phyloP scores from a whole-genome alignment of 768 basidiomycete species.

The Amanita phalloides region DNA sequence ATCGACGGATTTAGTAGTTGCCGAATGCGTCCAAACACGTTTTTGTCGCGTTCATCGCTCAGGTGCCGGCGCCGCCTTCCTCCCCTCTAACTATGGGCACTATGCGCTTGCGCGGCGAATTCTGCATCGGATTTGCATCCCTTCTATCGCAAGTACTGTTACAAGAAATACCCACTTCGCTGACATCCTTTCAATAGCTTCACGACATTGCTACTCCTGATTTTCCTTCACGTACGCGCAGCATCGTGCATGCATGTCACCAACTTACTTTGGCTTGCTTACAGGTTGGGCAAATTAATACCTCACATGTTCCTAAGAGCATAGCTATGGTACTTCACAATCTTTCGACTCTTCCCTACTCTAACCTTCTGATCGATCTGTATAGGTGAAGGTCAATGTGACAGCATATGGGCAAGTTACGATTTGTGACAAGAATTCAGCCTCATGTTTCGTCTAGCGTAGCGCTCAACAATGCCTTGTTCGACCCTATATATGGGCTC shows the following conservation, averaged over 20 bases:
- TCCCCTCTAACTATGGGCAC: constrained; percentile 13
- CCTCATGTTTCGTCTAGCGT: constrained; percentile 23
- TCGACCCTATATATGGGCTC: constrained; percentile 50
- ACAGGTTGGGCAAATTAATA: constrained; percentile 78
- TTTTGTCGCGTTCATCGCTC: constrained; percentile 3
- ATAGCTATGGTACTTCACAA: constrained; percentile 54
- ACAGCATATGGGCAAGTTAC: constrained; percentile 56
- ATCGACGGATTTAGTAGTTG: neutral
- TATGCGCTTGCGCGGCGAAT: constrained; percentile 55
- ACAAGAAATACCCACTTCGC: constrained; percentile 6
- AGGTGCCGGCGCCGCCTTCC: constrained; percentile 12
- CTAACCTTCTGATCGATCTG: constrained; percentile 3
- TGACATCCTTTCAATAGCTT: constrained; percentile 19
- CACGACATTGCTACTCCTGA: constrained; percentile 51
- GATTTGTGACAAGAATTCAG: neutral
- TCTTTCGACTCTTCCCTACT: neutral
- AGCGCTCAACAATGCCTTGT: constrained; percentile 36
- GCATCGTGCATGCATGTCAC: constrained; percentile 4
- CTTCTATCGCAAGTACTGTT: constrained; percentile 51
- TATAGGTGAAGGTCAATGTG: constrained; percentile 57
- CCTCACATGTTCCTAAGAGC: constrained; percentile 56
- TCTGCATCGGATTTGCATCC: constrained; percentile 64
- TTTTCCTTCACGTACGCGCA: constrained; percentile 68
- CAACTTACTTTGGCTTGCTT: constrained; percentile 16
- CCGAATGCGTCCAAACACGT: constrained; percentile 4